phyloP scores from a whole-genome alignment of 352 stramenopile species.

The Pythium coloratum region DNA sequence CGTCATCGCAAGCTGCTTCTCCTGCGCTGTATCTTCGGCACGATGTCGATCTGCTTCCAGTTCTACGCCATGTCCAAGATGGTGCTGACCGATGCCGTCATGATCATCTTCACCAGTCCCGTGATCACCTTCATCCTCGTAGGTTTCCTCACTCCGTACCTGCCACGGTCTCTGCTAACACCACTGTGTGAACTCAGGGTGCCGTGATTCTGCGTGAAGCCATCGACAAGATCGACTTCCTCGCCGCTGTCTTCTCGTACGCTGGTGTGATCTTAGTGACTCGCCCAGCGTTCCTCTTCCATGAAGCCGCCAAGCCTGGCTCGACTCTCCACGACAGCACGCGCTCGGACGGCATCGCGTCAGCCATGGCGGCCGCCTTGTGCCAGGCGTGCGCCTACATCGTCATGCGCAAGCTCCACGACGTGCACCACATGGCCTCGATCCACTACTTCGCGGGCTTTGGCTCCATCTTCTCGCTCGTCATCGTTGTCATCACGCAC shows the following conservation, averaged over 20 bases:
- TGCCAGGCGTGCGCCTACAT: slow-evolving; percentile 54
- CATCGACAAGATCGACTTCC: slow-evolving; percentile 45
- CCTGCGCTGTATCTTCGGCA: slow-evolving; percentile 52
- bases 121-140: slow-evolving; percentile 60
- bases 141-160: no score
- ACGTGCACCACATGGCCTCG: slow-evolving; percentile 38
- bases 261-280: slow-evolving; percentile 58
- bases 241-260: slow-evolving; percentile 47
- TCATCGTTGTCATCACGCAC: slow-evolving; percentile 21
- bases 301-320: slow-evolving; percentile 18
- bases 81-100: slow-evolving; percentile 62
- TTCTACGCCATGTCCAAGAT: slow-evolving; percentile 75
- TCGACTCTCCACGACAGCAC: slow-evolving; percentile 11
- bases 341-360: slow-evolving; percentile 37
- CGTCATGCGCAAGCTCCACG: slow-evolving; percentile 53
- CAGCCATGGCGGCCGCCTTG: slow-evolving; percentile 39
- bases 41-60: slow-evolving; percentile 44
- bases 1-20: slow-evolving; percentile 40
- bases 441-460: slow-evolving; percentile 53
- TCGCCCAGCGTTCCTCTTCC: slow-evolving; percentile 50
- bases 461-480: slow-evolving; percentile 31
- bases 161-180: background rate
- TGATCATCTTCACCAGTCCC: slow-evolving; percentile 64
- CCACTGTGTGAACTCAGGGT: slow-evolving; percentile 24
- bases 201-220: slow-evolving; percentile 44